phyloP scores from a whole-genome alignment of 257 asterid species.

The Scutellaria barbata region DNA sequence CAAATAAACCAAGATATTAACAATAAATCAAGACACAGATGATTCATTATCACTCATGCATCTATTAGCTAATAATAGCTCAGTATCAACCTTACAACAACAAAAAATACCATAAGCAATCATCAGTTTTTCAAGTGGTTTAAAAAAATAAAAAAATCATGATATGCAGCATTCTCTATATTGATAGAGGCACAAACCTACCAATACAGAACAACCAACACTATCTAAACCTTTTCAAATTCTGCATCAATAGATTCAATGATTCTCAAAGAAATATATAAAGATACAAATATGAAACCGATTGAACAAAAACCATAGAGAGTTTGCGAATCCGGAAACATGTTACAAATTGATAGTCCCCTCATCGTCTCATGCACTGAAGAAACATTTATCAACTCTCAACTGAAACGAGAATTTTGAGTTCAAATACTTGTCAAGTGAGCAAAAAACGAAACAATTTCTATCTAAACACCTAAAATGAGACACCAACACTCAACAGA shows the following conservation, averaged over 20 bases:
- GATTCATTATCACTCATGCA: neutral
- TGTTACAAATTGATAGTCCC: too few relatives aligned
- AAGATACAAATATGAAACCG: neutral
- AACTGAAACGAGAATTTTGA: neutral
- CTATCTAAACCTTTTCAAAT: neutral
- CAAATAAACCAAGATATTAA: neutral
- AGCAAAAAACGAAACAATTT: neutral
- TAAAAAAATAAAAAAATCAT: neutral
- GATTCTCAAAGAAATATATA: slow-evolving; percentile 11
- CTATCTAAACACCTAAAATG: neutral
- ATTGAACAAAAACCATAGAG: neutral
- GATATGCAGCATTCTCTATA: neutral
- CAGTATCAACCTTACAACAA: neutral
- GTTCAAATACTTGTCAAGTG: neutral
- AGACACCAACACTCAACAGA: slow-evolving; percentile 3
- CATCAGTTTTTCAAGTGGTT: slow-evolving; percentile 10
- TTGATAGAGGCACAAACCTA: slow-evolving; percentile 18
- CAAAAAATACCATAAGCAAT: neutral
- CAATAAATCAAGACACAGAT: slow-evolving; percentile 3
- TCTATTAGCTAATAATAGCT: neutral
- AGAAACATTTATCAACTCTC: neutral
- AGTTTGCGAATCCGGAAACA: neutral
- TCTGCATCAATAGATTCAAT: neutral
- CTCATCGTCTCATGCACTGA: slow-evolving; percentile 10
- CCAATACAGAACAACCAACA: slow-evolving; percentile 5